phyloP scores from a whole-genome alignment of 768 basidiomycete species.

The Clitopilus hobsonii region DNA sequence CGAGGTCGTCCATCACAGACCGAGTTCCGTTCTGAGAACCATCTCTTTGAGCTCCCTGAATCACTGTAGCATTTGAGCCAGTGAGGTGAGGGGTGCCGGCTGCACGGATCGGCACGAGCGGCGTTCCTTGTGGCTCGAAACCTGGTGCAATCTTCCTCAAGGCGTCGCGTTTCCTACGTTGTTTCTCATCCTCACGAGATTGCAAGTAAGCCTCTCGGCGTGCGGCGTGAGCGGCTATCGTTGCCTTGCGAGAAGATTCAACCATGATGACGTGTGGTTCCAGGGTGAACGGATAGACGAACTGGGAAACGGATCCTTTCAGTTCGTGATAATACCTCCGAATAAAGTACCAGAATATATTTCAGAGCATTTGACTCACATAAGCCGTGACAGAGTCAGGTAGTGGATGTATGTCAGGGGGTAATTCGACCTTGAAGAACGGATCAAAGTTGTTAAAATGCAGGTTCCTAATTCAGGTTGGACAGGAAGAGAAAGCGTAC shows the following conservation, averaged over 20 bases:
- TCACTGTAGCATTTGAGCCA: slow-evolving; percentile 4
- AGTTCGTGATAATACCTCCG: neutral
- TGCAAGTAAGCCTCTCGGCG: slow-evolving; percentile 70
- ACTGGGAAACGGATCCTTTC: slow-evolving; percentile 43
- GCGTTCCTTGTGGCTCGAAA: slow-evolving; percentile 61
- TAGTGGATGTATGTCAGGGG: slow-evolving; percentile 90
- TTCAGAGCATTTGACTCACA: slow-evolving; percentile 34
- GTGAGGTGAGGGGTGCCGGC: slow-evolving; percentile 15
- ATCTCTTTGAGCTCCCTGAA: neutral
- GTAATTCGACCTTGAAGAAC: slow-evolving; percentile 64
- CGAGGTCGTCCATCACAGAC: slow-evolving; percentile 78
- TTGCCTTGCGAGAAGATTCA: slow-evolving; percentile 66
- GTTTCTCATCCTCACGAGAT: slow-evolving; percentile 74
- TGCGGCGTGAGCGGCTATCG: slow-evolving; percentile 59
- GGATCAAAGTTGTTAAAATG: neutral
- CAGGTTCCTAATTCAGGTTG: neutral
- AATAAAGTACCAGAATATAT: neutral
- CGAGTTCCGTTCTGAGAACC: slow-evolving; percentile 22
- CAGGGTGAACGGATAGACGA: slow-evolving; percentile 93
- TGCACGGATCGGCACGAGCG: slow-evolving; percentile 51
- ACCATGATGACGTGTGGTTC: slow-evolving; percentile 80
- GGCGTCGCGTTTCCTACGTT: slow-evolving; percentile 58
- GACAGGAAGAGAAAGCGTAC: slow-evolving; percentile 38
- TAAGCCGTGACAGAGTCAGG: slow-evolving; percentile 89
- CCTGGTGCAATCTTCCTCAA: slow-evolving; percentile 80